phyloP scores from a whole-genome alignment of 2,329 filamentous ascomycete species.

The Cordyceps tenuipes region DNA sequence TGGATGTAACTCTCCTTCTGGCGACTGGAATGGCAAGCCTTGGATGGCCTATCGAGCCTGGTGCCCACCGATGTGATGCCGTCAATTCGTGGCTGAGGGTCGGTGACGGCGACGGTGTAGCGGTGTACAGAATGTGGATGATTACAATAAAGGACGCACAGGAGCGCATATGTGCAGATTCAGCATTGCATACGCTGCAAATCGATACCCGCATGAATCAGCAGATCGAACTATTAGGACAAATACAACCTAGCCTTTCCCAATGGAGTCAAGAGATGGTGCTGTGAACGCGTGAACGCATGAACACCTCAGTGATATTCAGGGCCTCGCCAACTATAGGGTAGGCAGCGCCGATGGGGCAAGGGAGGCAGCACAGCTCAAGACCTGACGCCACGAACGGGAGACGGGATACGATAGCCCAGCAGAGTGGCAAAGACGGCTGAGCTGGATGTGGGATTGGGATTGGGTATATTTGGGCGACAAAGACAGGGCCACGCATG shows the following conservation, averaged over 20 bases:
- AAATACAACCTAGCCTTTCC: background rate
- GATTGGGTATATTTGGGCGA: background rate
- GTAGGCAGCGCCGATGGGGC: background rate
- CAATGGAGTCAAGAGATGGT: background rate
- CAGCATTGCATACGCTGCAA: background rate
- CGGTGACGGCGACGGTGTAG: background rate
- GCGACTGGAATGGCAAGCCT: background rate
- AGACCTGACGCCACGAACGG: background rate
- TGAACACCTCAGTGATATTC: background rate
- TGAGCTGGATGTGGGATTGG: background rate
- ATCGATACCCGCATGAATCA: too few species aligned
- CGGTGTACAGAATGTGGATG: background rate
- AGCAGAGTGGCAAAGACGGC: background rate
- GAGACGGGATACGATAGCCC: background rate
- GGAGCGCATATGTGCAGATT: background rate
- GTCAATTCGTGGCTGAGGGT: background rate
- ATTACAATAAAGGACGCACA: background rate
- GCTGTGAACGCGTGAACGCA: background rate
- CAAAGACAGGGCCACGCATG: background rate
- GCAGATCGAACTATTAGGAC: background rate
- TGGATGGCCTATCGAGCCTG: conserved; percentile 5
- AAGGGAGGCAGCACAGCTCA: background rate
- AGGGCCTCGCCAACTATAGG: background rate
- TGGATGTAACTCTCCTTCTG: background rate
- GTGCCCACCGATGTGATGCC: background rate